Percentiles rank a stretch among this genome's conserved stretches.
phyloP scores from a whole-genome alignment of 2,329 filamentous ascomycete species.

The Sclerotinia minor region DNA sequence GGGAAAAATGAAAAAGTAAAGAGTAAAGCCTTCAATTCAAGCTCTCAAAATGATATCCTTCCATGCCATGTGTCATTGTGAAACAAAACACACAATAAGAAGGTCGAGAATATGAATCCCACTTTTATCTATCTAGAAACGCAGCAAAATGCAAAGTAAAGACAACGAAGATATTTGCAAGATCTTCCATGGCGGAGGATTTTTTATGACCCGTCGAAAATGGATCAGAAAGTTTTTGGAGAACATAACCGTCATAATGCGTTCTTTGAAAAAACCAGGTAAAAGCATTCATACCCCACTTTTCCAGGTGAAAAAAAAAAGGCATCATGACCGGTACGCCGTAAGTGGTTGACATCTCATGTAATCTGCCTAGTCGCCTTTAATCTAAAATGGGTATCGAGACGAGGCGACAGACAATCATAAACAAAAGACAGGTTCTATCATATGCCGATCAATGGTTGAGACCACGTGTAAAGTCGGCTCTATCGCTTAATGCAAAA shows the following conservation, averaged over 20 bases:
- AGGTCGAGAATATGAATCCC: slow-evolving; percentile 33
- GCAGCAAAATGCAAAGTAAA: slow-evolving; percentile 33
- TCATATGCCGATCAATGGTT: slow-evolving; percentile 43
- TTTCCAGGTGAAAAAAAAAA: slow-evolving; percentile 37
- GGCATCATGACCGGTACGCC: slow-evolving; percentile 42
- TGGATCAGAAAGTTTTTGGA: slow-evolving; percentile 35
- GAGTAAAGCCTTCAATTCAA: slow-evolving; percentile 28
- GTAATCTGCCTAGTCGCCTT: slow-evolving; percentile 40
- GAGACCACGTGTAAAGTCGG: slow-evolving; percentile 35
- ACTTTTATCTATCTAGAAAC: slow-evolving; percentile 38
- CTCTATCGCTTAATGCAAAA: slow-evolving; percentile 36
- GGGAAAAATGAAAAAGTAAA: slow-evolving; percentile 32
- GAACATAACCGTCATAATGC: slow-evolving; percentile 43
- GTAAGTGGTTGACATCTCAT: slow-evolving; percentile 37
- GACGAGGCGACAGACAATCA: slow-evolving; percentile 37
- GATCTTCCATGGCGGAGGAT: slow-evolving; percentile 38
- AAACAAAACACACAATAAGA: slow-evolving; percentile 18
- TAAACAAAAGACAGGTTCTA: slow-evolving; percentile 44
- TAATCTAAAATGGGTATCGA: slow-evolving; percentile 43
- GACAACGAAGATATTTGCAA: slow-evolving; percentile 33
- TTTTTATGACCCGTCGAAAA: slow-evolving; percentile 32
- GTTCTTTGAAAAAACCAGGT: slow-evolving; percentile 36
- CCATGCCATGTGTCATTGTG: slow-evolving; percentile 25
- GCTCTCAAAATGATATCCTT: slow-evolving; percentile 28
- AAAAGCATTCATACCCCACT: slow-evolving; percentile 19